Evolutionary conservation across 306 rosid species (phyloP), one percentile per base, ranked within the genome.

Genomic region (Alnus rubra): DNA sequence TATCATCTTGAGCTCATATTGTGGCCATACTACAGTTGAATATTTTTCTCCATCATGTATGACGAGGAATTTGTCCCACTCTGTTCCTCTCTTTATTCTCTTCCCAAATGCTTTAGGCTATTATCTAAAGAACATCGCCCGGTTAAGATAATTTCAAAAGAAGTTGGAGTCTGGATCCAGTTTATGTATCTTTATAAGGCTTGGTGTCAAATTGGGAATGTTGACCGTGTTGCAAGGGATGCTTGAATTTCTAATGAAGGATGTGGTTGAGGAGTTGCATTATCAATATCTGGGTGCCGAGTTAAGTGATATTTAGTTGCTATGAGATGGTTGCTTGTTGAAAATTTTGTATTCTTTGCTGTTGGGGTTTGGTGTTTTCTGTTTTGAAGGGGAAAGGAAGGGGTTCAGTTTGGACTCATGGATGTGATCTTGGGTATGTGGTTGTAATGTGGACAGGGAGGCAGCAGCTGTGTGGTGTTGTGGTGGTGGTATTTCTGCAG

Each of bases 401-500:
- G 88, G 90, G 84, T 89, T 83, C 91, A 92, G 87, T 84, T 88
- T 87, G 92, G 88, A 59, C 77, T 79, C 90, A 81, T 91, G 93
- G 96, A 89, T 86, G 69, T 77, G 97, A 94, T 85, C 47, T 85
- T 93, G 91, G 98, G 89, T 88, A n/a, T n/a, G 89, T 91, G 94
- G 97, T 91, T 95, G 93, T 92, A 82, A 89, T 96, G 89, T 96
- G 99, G 98, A 91, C 99, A 93, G 99, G 99, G 88, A 89, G 87
- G 79, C 92, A 71, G 90, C 84, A 74, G 86, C 89, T 2, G 87
- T 85, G 88, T 84, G 81, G 84, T 87, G 93, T 87, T 79, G 92
- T 85, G 87, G 92, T 92, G 90, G 83, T 82, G 79, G 86, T 83
- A 87, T 77, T 85, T 78, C 82, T 86, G 84, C 94, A 73, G 87